A percentile compares a stretch with the other conserved stretches of the same genome.
These are phyloP conservation scores for Penicillium flavigenum DNA, from an alignment of 495 filamentous ascomycete genomes.

Conservation along the genomic window DNA sequence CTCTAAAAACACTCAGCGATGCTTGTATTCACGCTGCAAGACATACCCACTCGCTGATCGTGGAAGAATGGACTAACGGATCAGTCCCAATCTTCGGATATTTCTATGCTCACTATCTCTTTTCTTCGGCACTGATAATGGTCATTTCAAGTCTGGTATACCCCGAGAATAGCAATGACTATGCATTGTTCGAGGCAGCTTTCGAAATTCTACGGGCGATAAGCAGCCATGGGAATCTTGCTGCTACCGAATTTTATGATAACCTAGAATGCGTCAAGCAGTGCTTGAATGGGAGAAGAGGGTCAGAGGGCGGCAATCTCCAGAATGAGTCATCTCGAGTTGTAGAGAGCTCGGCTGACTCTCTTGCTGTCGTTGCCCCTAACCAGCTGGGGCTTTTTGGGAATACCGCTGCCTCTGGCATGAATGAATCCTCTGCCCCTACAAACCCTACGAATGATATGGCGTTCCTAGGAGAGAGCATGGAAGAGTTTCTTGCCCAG, in stretches of 20 bases:
- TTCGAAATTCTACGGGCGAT: conserved; percentile 31
- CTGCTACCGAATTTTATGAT: conserved; percentile 34
- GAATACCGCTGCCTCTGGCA: neutral
- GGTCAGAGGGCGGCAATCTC: neutral
- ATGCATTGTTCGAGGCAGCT: conserved; percentile 28
- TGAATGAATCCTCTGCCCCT: neutral
- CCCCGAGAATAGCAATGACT: conserved; percentile 22
- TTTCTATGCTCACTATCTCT: conserved; percentile 39
- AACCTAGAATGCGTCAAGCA: conserved; percentile 28
- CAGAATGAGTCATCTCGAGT: neutral
- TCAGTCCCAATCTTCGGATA: conserved; percentile 35
- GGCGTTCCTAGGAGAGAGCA: conserved; percentile 30
- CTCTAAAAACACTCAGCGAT: conserved; percentile 29
- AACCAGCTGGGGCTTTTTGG: neutral
- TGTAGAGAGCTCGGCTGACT: neutral
- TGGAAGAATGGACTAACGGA: conserved; percentile 38
- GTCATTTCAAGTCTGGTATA: conserved; percentile 32
- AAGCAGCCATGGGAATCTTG: conserved; percentile 34
- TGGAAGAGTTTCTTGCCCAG: conserved; percentile 34
- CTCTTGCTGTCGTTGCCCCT: neutral
- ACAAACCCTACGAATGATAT: conserved; percentile 24
- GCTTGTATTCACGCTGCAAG: conserved; percentile 36
- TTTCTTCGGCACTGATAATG: conserved; percentile 33
- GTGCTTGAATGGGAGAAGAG: conserved; percentile 11
- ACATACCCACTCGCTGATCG: conserved; percentile 31